Evolutionary conservation across 1,284 basidiomycete species (phyloP).

Genomic region (Acaromyces ingoldii): DNA sequence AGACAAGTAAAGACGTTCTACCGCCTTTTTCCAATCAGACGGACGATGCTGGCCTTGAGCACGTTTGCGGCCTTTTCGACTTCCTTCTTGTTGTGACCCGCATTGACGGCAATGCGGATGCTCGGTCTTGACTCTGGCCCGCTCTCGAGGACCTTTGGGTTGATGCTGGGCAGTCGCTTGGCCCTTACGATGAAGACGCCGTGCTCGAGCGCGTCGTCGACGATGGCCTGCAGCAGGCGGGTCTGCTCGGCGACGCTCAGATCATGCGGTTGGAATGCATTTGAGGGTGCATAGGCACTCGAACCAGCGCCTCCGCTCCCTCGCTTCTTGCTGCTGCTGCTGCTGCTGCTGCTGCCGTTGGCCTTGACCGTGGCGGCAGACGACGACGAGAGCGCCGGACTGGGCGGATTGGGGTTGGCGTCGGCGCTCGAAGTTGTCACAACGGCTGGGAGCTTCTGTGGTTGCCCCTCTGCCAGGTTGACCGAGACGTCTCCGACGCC

Average conservation of each 20-base stretch:
- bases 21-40: slow-evolving; percentile 57
- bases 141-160: slow-evolving; percentile 30
- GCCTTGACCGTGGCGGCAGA: slow-evolving; percentile 13
- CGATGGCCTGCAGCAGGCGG: slow-evolving; percentile 35
- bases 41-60: slow-evolving; percentile 69
- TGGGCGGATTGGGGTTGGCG: no score
- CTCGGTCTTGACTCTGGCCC: slow-evolving; percentile 61
- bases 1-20: no score
- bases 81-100: slow-evolving; percentile 78
- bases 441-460: no score
- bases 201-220: slow-evolving; percentile 37
- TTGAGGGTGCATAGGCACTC: neutral
- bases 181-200: slow-evolving; percentile 34
- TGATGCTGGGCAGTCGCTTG: slow-evolving; percentile 39
- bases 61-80: slow-evolving; percentile 77
- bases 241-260: slow-evolving; percentile 34
- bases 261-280: slow-evolving; percentile 21
- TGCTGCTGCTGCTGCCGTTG: slow-evolving; percentile 16
- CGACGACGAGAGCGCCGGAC: no score
- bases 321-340: neutral
- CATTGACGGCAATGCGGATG: slow-evolving; percentile 74
- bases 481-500: no score
- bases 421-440: no score
- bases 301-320: neutral
- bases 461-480: no score